phyloP scores from a whole-genome alignment of 768 basidiomycete genomes.

The Suillus weaverae region DNA sequence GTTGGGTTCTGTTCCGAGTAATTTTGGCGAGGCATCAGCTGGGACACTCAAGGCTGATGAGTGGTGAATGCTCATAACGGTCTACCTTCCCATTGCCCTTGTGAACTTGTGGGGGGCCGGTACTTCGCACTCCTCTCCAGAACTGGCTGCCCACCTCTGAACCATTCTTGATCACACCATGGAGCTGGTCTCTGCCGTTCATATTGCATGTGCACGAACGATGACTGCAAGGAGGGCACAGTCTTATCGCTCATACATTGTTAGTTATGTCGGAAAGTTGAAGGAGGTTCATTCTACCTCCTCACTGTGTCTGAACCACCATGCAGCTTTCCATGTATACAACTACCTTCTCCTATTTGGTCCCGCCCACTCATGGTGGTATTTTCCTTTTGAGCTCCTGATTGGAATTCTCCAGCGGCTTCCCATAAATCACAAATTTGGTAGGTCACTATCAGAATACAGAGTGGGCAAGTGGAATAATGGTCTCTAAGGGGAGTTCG shows the following conservation, averaged over 20 bases:
- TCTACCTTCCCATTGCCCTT: too few relatives aligned
- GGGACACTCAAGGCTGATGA: constrained; percentile 21
- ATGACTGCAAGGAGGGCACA: constrained; percentile 9
- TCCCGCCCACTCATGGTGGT: constrained; percentile 40
- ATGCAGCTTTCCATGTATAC: constrained; percentile 29
- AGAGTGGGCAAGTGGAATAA: neutral
- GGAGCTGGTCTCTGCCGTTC: too few relatives aligned
- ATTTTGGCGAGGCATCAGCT: constrained; percentile 17
- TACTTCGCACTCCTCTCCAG: too few relatives aligned
- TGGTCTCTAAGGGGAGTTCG: constrained; percentile 9
- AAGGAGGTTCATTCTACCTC: constrained; percentile 20
- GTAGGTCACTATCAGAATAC: constrained; percentile 16
- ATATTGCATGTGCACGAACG: too few relatives aligned
- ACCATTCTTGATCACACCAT: too few relatives aligned
- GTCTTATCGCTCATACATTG: constrained; percentile 19
- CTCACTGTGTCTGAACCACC: constrained; percentile 25
- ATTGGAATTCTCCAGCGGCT: constrained; percentile 39
- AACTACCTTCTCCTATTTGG: constrained; percentile 37
- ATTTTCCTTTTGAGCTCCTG: constrained; percentile 37
- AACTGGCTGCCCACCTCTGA: too few relatives aligned
- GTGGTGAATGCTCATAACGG: constrained; percentile 14
- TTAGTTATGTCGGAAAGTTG: constrained; percentile 19
- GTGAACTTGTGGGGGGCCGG: too few relatives aligned
- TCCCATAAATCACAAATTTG: constrained; percentile 32
- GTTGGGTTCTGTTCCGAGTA: constrained; percentile 14